Evolutionary conservation across 306 rosid species (phyloP), one percentile per base, ranked within the genome.

Genomic region (Dalbergia cultrata): DNA sequence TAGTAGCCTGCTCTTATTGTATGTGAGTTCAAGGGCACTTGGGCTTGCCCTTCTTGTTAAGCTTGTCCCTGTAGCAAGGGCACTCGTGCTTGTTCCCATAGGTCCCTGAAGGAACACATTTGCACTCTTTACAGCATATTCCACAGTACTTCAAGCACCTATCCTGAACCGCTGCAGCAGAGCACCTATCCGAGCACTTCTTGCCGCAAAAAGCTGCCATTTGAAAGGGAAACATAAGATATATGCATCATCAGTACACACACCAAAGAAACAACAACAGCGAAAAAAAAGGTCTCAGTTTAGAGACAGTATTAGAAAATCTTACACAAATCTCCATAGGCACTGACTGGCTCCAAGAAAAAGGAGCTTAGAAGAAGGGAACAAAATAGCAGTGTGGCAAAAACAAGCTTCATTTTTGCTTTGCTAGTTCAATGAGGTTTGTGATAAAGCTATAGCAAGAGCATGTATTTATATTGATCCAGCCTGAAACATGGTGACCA

Each of bases 41-140:
- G 87, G 94, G 89, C 34, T 84, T 87, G 52, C 92, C 92, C 86
- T 82, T 88, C 3, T 72, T 58, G 89, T 84, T 92, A 77, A 62
- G 17, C 87, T 85, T 80, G 91, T 90, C 94, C 71, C 93, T 85
- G 75, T 92, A 90, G 81, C 94, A 92, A 83, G 94, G 94, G 50
- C 97, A 92, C 72, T 90, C 92, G 0, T 92, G 93, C 82, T 92
- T 92, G 90, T 90, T 92, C 34, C 94, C 97, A 45, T 84, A 92
- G 1, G 94, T 92, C 18, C 94, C 93, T 33, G 94, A 92, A 79
- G 97, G 94, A 68, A 93, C 97, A 67, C 97, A 91, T 61, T 90
- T 90, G 89, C 97, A 93, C 69, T 79, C 73, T 33, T 35, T 34
- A 65, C 97, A 90, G 85, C 98, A 93, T 45, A 91, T 81, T 67